phyloP scores from a whole-genome alignment of 352 stramenopile genomes.

The Phytophthora constricta region DNA sequence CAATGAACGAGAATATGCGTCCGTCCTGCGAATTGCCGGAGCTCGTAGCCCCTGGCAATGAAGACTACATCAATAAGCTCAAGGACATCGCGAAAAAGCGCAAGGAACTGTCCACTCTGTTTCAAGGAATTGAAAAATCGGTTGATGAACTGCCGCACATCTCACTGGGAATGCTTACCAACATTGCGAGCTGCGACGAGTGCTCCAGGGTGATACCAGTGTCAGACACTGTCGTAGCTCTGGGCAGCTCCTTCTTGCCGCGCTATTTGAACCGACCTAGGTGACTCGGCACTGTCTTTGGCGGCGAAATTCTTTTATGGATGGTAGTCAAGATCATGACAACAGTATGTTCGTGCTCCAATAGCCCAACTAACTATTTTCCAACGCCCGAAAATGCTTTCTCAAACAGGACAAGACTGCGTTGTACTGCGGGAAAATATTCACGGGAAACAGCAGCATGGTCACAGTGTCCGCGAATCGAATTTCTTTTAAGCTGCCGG shows the following conservation, averaged over 20 bases:
- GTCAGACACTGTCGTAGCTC: slow-evolving; percentile 51
- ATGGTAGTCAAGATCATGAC: slow-evolving; percentile 29
- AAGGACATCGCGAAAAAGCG: slow-evolving; percentile 23
- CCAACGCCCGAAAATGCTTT: background rate
- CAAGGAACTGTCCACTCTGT: slow-evolving; percentile 35
- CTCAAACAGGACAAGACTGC: slow-evolving; percentile 53
- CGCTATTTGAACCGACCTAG: slow-evolving; percentile 59
- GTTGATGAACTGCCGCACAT: slow-evolving; percentile 35
- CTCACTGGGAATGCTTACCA: slow-evolving; percentile 21
- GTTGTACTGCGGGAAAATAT: slow-evolving; percentile 58
- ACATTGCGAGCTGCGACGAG: background rate
- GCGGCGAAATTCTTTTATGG: slow-evolving; percentile 55
- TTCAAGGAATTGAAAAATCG: slow-evolving; percentile 28
- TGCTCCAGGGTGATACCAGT: slow-evolving; percentile 21
- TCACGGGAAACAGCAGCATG: slow-evolving; percentile 66
- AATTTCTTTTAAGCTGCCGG: slow-evolving; percentile 56
- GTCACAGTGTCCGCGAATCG: slow-evolving; percentile 57
- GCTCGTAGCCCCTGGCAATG: slow-evolving; percentile 32
- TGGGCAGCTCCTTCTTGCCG: slow-evolving; percentile 57
- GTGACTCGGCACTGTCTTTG: slow-evolving; percentile 66
- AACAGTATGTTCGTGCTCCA: too few relatives aligned
- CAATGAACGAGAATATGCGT: slow-evolving; percentile 42
- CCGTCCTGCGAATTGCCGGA: slow-evolving; percentile 30
- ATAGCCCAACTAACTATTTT: background rate
- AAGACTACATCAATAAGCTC: slow-evolving; percentile 20